Base-by-base conservation (phyloP, 2,329 filamentous ascomycete genomes). In the Paraphaeosphaeria minitans region DNA sequence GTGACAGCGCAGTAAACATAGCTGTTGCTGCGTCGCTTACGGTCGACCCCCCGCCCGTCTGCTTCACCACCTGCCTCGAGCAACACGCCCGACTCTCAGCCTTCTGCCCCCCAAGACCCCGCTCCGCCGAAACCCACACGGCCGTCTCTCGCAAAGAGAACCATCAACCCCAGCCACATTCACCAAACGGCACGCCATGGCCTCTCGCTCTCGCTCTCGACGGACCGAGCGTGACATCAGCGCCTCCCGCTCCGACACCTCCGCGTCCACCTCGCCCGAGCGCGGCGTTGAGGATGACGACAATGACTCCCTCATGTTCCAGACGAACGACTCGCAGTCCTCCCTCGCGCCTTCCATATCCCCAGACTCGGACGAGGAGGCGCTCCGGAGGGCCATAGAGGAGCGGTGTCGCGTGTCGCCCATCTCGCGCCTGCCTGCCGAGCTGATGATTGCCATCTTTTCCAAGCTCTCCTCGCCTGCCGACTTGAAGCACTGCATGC, bases 381-480 rank as follows among this genome's bases (percentile, higher is more conserved):
- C 87, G 87, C 68, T 76, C 60, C 75, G 66, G 57, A 75, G 77
- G 12, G 78, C 79, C 63, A 84, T 84, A 67, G 86, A 87, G 66
- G 87, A 89, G 72, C 82, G 87, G 66, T 84, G 85, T 70, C 90
- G 89, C 70, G 79, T 88, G 55, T 88, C 90, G n/a, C 92, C 93
- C 49, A 88, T 97, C 60, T 89, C 90, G 67, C 87, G 90, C 57
- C 84, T 99, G 37, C 95, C 95, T 41, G 94, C 93, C 76, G 95
- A 99, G 82, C 90, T 99, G 61, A 87, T 98, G 74, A 97, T 99
- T 71, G 86, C 88, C 77, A 89, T 98, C 71, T 97, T 99, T 78
- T 84, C 91, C 37, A 95, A 93, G 77, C 85, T 99, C 58, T 88
- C 83, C 69, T 87, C 85, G 13, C 85, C 93, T 2, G 80, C 83